phyloP scores from a whole-genome alignment of 2,329 filamentous ascomycete species.

The Fusarium oligoseptatum region DNA sequence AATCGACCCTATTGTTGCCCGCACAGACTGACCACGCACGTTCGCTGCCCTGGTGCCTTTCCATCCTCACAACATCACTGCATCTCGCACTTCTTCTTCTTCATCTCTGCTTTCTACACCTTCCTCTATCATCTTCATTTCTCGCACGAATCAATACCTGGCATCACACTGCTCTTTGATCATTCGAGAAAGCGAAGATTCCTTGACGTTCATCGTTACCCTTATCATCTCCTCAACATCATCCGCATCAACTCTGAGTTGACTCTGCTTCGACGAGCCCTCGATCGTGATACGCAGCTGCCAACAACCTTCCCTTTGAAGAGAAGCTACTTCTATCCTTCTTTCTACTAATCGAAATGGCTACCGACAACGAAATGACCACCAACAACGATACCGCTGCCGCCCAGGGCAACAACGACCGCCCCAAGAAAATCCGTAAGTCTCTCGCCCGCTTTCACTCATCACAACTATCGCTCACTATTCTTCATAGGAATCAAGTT shows the following conservation, averaged over 20 bases:
- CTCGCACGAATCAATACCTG: background rate
- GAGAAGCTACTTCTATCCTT: background rate
- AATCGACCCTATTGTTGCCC: background rate
- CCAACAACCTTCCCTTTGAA: background rate
- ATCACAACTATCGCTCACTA: background rate
- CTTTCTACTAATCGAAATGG: background rate
- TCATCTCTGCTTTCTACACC: background rate
- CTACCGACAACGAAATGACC: background rate
- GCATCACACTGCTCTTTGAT: background rate
- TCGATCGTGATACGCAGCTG: background rate
- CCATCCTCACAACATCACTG: background rate
- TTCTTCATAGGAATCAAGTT: background rate
- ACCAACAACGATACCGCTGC: background rate
- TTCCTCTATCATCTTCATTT: background rate
- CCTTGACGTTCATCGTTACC: background rate
- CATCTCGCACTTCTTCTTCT: background rate
- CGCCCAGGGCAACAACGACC: background rate
- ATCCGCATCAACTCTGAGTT: background rate
- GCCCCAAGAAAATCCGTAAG: background rate
- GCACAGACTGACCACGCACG: background rate
- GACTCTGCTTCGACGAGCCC: background rate
- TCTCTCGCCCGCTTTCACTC: background rate
- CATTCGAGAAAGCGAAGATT: background rate
- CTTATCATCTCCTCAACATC: background rate
- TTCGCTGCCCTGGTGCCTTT: background rate